A percentile compares a stretch with the other conserved stretches of the same genome.
These are phyloP conservation scores for Draba incana DNA, from an alignment of 345 rosid species.

Conservation along the genomic window DNA sequence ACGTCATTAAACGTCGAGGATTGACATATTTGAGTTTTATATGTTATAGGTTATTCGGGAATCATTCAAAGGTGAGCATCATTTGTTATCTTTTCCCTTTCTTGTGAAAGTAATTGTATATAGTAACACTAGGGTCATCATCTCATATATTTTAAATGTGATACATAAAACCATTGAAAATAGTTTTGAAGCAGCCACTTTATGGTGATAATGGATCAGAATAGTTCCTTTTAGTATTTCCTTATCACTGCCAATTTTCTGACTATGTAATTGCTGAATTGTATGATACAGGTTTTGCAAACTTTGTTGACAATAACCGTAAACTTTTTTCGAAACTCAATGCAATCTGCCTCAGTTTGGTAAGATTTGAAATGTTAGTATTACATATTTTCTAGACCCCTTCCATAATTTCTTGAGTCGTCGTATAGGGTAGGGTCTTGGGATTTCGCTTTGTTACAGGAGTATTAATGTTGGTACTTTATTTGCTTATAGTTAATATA, in stretches of 20 bases:
- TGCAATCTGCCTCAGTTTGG: constrained; percentile 76
- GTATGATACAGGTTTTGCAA: constrained; percentile 61
- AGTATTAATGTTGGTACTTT: constrained; percentile 12
- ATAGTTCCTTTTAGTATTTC: neutral
- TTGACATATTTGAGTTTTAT: constrained; percentile 23
- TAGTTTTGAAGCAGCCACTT: constrained; percentile 8
- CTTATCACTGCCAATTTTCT: constrained; percentile 5
- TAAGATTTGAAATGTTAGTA: constrained; percentile 37
- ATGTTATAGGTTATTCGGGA: constrained; percentile 74
- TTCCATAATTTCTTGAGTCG: neutral
- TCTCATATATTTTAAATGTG: neutral
- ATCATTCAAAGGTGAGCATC: constrained; percentile 69
- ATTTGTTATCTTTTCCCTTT: constrained; percentile 4
- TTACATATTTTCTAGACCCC: neutral
- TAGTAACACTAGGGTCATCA: constrained; percentile 5
- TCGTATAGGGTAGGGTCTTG: neutral
- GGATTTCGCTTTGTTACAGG: neutral
- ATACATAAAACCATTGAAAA: neutral
- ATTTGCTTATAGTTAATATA: neutral
- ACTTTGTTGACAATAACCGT: constrained; percentile 73
- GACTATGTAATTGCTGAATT: constrained; percentile 11
- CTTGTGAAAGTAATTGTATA: constrained; percentile 12
- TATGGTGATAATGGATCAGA: neutral
- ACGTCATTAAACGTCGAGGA: neutral
- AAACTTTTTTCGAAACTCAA: constrained; percentile 64